phyloP scores from a whole-genome alignment of 306 rosid genomes.

The Rubus idaeus region DNA sequence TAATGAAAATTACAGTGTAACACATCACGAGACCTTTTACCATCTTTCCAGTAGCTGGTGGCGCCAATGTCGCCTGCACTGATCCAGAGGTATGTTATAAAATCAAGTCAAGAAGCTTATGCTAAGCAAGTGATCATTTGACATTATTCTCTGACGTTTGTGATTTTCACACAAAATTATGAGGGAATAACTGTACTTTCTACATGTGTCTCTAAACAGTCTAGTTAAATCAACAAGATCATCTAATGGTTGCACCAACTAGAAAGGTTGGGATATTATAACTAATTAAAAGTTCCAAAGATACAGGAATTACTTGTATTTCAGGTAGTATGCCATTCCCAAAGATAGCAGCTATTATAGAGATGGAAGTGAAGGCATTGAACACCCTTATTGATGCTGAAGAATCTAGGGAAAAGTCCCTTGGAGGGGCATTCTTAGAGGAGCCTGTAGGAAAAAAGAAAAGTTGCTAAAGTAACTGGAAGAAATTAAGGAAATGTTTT shows the following conservation, averaged over 20 bases:
- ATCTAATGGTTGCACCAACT: neutral
- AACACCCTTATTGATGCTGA: slow-evolving; percentile 48
- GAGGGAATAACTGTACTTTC: slow-evolving; percentile 11
- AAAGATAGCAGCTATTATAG: slow-evolving; percentile 84
- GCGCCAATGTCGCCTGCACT: slow-evolving; percentile 92
- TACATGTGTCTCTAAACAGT: neutral
- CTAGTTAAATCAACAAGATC: slow-evolving; percentile 17
- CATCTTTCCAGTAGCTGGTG: slow-evolving; percentile 97
- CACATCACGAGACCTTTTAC: slow-evolving; percentile 88
- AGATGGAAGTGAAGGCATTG: slow-evolving; percentile 84
- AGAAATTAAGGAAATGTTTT: neutral
- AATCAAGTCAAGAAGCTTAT: slow-evolving; percentile 4
- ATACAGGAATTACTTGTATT: slow-evolving; percentile 62
- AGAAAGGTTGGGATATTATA: slow-evolving; percentile 9
- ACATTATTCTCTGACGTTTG: neutral
- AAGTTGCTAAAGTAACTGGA: neutral
- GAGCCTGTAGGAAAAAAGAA: slow-evolving; percentile 44
- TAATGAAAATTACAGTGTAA: slow-evolving; percentile 63
- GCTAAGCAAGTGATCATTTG: neutral
- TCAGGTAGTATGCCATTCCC: slow-evolving; percentile 97
- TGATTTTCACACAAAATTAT: neutral
- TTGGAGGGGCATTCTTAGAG: slow-evolving; percentile 50
- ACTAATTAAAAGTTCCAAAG: slow-evolving; percentile 13
- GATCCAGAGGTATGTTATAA: neutral
- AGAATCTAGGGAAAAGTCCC: slow-evolving; percentile 68